Base-by-base conservation (phyloP, 768 basidiomycete genomes). In the Phanerochaete carnosa region DNA sequence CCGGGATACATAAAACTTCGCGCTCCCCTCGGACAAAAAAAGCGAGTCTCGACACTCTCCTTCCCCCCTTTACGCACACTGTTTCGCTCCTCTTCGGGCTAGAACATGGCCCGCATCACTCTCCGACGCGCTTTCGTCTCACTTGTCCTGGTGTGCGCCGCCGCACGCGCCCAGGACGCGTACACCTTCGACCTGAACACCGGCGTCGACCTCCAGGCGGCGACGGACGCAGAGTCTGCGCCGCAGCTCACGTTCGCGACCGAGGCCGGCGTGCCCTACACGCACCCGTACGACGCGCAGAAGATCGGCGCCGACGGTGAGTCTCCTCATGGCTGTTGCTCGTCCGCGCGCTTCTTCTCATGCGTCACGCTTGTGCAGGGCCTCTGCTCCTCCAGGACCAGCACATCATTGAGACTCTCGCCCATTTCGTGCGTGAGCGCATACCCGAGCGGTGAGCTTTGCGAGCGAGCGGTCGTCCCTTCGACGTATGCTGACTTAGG, bases 401-500 rank as follows among this genome's bases (percentile, higher is more conserved):
- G 23, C 67, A 66, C 49, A 26, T 67, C 43, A 54, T 65, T 9
- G 69, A 70, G 52, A 55, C 64, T 3, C 63, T 70, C 26, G 67
- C 64, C 6, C 63, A 66, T 3, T 70, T 70, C 59, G 69, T 63
- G 28, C 62, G 69, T 13, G 69, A 70, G 46, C 67, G 67, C 16
- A 69, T 69, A 23, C 74, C 74, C 33, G 74, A 73, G 55, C 68
- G 73, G 61, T 62, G 16, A 25, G 56, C 37, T n/a, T 43, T 9
- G 39, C 16, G 4, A 9, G 39, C 8, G n/a, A 9, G 6, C 19
- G 11, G 4, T 4, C 13, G 22, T 39, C 7, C 47, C 22, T 49
- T 5, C 11, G 19, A 11, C 6, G 47, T 19, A 25, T 28, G 23
- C 55, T 57, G 29, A 49, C 51, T n/a, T 39, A 39, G 13, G 2